These are phyloP conservation scores for Solanum infundibuliforme DNA, from an alignment of 257 asterid species.

Conservation along the genomic window DNA sequence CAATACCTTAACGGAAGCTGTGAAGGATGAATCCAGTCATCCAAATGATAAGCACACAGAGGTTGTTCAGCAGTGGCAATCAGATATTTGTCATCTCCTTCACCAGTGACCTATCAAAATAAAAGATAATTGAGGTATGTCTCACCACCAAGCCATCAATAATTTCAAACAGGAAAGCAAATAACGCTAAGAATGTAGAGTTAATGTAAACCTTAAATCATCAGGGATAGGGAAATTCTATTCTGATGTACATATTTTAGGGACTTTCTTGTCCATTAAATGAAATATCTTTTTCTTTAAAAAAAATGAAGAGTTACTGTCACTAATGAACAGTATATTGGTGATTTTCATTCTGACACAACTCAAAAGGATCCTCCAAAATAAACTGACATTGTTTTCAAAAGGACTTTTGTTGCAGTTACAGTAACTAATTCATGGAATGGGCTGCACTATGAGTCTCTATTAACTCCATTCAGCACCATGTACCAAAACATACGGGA, in stretches of 20 bases:
- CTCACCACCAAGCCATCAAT: background rate
- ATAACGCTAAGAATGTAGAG: background rate
- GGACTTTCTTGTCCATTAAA: background rate
- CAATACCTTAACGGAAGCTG: constrained; percentile 69
- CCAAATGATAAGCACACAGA: constrained; percentile 82
- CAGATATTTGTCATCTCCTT: constrained; percentile 89
- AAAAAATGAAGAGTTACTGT: background rate
- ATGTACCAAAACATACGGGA: background rate
- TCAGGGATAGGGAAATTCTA: background rate
- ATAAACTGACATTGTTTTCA: background rate
- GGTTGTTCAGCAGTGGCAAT: constrained; percentile 98
- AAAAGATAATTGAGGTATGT: background rate
- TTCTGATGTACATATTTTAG: background rate
- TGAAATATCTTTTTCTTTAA: background rate
- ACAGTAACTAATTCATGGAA: background rate
- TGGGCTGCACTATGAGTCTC: background rate
- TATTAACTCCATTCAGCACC: background rate
- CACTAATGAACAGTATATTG: background rate
- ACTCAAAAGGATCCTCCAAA: background rate
- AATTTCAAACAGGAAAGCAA: background rate
- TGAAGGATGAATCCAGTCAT: constrained; percentile 89
- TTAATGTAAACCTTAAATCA: background rate
- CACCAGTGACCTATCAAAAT: constrained; percentile 73
- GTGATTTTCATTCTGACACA: background rate
- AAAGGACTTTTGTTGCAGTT: background rate